phyloP scores from a whole-genome alignment of 495 filamentous ascomycete species.

The Tuber indicum region DNA sequence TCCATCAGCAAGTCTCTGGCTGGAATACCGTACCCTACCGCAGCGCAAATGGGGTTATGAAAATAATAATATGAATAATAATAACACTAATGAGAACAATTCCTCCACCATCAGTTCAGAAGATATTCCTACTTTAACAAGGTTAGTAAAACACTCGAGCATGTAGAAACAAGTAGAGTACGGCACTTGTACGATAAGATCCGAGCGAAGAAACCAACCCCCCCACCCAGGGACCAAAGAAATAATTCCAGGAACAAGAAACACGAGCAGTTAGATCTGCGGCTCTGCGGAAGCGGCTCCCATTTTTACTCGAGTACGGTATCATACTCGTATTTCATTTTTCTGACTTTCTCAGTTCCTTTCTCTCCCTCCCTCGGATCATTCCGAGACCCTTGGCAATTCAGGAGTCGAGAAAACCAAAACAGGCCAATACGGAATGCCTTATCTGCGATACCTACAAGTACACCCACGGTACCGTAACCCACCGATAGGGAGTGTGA shows the following conservation, averaged over 20 bases:
- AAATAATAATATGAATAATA: not conserved
- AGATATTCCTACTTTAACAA: not conserved
- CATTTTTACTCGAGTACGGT: not conserved
- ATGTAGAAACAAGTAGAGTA: not conserved
- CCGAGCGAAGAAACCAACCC: not conserved
- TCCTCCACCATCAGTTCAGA: not conserved
- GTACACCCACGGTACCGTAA: not conserved
- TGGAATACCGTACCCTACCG: not conserved
- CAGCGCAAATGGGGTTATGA: not conserved
- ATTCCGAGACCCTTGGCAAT: slow-evolving; percentile 31
- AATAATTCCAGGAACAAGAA: not conserved
- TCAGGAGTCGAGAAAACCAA: not conserved
- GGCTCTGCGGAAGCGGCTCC: slow-evolving; percentile 32
- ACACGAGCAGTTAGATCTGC: not conserved
- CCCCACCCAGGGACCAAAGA: not conserved
- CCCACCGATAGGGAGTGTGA: no score
- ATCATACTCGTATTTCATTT: not conserved
- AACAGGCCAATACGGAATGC: slow-evolving; percentile 24
- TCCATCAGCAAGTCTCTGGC: not conserved
- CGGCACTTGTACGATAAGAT: not conserved
- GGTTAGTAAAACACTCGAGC: not conserved
- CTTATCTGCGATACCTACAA: slow-evolving; percentile 19
- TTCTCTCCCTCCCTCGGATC: slow-evolving; percentile 11
- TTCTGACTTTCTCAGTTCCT: not conserved
- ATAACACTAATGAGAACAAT: not conserved